phyloP scores from a whole-genome alignment of 2,329 filamentous ascomycete species.

The Didymella pomorum region DNA sequence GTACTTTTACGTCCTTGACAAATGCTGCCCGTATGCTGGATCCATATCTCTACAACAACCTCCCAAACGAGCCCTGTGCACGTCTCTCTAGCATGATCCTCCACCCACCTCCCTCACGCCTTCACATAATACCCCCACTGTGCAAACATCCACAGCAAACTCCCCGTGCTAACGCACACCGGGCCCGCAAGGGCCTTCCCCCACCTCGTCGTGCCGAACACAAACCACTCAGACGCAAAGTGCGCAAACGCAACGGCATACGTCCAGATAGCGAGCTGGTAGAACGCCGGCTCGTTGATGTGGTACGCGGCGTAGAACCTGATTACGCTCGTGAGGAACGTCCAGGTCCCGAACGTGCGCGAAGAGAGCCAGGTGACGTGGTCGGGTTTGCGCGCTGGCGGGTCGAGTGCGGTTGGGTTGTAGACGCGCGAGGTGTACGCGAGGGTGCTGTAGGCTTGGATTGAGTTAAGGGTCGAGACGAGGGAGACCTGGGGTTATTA shows the following conservation, averaged over 20 bases:
- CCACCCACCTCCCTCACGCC: slow-evolving; percentile 4
- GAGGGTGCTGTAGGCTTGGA: slow-evolving; percentile 83
- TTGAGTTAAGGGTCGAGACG: slow-evolving; percentile 81
- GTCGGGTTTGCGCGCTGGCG: slow-evolving; percentile 49
- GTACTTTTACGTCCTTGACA: not conserved
- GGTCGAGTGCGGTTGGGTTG: slow-evolving; percentile 63
- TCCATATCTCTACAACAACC: not conserved
- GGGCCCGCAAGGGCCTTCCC: slow-evolving; percentile 66
- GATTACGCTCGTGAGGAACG: slow-evolving; percentile 77
- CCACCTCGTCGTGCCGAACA: slow-evolving; percentile 78
- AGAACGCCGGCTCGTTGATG: slow-evolving; percentile 74
- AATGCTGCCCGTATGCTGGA: not conserved
- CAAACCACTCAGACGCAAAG: slow-evolving; percentile 74
- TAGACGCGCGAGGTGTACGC: slow-evolving; percentile 89
- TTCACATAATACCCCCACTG: slow-evolving; percentile 76
- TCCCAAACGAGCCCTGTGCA: not conserved
- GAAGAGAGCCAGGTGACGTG: slow-evolving; percentile 77
- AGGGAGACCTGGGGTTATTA: slow-evolving; percentile 71
- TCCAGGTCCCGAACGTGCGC: slow-evolving; percentile 88
- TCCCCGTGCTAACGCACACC: slow-evolving; percentile 64
- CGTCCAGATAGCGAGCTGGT: slow-evolving; percentile 82
- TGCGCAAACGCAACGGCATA: slow-evolving; percentile 74
- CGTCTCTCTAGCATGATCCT: not conserved
- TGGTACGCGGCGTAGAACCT: slow-evolving; percentile 86
- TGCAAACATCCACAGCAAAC: slow-evolving; percentile 67